Evolutionary conservation across 75 land plant species (phyloP).

Genomic region (Ceratopteris richardii): DNA sequence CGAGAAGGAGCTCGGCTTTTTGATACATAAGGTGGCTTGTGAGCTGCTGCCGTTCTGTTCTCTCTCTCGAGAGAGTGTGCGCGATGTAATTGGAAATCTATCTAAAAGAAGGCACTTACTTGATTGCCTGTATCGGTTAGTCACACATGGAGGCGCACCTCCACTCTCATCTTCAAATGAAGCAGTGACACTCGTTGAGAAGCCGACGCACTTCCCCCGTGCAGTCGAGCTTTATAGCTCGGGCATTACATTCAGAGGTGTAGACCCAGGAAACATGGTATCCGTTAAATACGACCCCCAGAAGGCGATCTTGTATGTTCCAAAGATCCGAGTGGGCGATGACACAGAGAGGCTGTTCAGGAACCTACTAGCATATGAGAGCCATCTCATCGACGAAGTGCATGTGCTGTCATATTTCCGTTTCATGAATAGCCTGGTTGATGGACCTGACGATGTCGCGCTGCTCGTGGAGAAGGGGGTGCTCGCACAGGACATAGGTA

Average conservation of each 20-base stretch:
- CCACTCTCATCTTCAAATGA: background rate
- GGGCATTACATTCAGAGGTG: slow-evolving; percentile 40
- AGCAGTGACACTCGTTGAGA: background rate
- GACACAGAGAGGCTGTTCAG: slow-evolving; percentile 42
- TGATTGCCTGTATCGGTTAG: slow-evolving; percentile 30
- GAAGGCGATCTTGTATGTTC: slow-evolving; percentile 13
- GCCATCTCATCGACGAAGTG: slow-evolving; percentile 28
- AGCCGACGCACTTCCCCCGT: slow-evolving; percentile 28
- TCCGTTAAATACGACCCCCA: slow-evolving; percentile 37
- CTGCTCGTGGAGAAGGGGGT: slow-evolving; percentile 43
- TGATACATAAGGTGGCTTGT: slow-evolving; percentile 19
- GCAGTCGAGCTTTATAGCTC: slow-evolving; percentile 36
- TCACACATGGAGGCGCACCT: slow-evolving; percentile 12
- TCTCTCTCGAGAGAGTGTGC: background rate
- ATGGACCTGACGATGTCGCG: slow-evolving; percentile 36
- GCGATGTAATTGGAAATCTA: too few relatives aligned
- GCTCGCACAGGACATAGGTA: slow-evolving; percentile 44
- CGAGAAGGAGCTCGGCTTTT: slow-evolving; percentile 16
- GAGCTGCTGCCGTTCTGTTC: background rate
- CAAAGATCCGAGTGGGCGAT: slow-evolving; percentile 31
- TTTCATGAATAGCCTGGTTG: slow-evolving; percentile 54
- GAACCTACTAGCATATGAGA: slow-evolving; percentile 58
- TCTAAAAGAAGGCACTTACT: slow-evolving; percentile 38
- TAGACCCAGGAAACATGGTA: slow-evolving; percentile 24
- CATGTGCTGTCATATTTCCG: slow-evolving; percentile 35